These are phyloP conservation scores for Clavispora santaluciae DNA, from an alignment of 805 yeast species.

Conservation along the genomic window DNA sequence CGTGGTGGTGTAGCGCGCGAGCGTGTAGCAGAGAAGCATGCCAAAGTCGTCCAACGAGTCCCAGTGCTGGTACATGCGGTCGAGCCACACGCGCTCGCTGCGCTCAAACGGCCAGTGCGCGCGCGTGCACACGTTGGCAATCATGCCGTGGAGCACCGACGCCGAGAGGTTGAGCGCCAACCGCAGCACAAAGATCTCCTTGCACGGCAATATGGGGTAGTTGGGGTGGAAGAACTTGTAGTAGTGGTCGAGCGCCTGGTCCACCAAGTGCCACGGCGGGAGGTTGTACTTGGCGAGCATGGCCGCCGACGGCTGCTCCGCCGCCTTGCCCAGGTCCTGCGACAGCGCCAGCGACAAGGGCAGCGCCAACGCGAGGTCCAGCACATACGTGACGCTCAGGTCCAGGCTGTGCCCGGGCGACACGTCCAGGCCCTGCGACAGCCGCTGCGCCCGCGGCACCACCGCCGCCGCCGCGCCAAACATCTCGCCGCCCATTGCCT, in stretches of 20 bases:
- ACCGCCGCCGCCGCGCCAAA: too few relatives aligned
- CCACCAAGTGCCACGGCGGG: constrained; percentile 19
- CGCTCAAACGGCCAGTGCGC: constrained; percentile 3
- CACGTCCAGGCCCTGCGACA: too few relatives aligned
- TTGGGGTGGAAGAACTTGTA: constrained; percentile 19
- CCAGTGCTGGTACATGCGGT: constrained; percentile 16
- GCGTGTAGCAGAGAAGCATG: constrained; percentile 19
- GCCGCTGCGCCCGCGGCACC: too few relatives aligned
- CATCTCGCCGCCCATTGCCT: too few relatives aligned
- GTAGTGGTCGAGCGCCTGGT: constrained; percentile 19
- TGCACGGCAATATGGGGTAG: constrained; percentile 20
- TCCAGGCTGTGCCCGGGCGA: too few relatives aligned
- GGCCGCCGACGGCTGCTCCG: constrained; percentile 9
- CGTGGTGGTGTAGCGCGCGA: constrained; percentile 13
- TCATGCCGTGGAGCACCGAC: constrained; percentile 22
- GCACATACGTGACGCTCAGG: too few relatives aligned
- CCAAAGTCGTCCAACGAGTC: constrained; percentile 26
- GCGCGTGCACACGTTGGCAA: constrained; percentile 18
- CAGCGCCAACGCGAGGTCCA: too few relatives aligned
- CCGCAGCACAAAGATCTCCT: constrained; percentile 15
- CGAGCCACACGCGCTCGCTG: constrained; percentile 22
- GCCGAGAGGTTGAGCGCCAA: constrained; percentile 19
- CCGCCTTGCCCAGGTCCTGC: too few relatives aligned
- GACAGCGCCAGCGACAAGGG: too few relatives aligned
- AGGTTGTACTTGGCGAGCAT: constrained; percentile 19